Evolutionary conservation across 2,329 filamentous ascomycete genomes (phyloP).

Genomic region (Neoarthrinium moseri): DNA sequence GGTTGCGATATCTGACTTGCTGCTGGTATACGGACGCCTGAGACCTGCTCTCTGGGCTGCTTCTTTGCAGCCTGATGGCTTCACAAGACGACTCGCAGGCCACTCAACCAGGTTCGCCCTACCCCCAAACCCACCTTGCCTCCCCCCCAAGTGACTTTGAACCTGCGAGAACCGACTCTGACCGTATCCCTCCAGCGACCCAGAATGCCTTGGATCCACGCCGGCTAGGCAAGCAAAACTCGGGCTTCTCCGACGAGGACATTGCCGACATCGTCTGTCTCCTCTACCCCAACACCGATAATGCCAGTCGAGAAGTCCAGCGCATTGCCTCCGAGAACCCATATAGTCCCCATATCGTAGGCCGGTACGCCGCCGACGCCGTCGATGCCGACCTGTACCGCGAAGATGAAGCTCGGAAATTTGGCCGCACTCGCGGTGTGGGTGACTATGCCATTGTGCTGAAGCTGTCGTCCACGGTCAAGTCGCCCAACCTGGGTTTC

Average conservation of each 20-base stretch:
- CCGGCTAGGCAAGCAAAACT: conserved; percentile 75
- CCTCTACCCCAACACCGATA: conserved; percentile 73
- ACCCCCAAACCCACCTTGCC: not conserved
- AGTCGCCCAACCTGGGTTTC: conserved; percentile 71
- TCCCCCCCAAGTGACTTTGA: no score
- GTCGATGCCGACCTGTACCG: conserved; percentile 49
- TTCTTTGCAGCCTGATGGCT: conserved; percentile 23
- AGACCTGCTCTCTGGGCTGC: conserved; percentile 1
- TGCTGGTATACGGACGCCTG: conserved; percentile 5
- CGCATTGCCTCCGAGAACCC: conserved; percentile 41
- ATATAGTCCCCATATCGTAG: conserved; percentile 48
- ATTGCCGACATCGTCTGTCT: conserved; percentile 88
- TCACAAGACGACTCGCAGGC: conserved; percentile 25
- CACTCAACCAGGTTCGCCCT: conserved; percentile 28
- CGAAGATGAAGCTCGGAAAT: conserved; percentile 49
- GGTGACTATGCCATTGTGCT: conserved; percentile 72
- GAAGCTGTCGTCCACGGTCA: conserved; percentile 71
- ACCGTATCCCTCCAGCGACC: conserved; percentile 52
- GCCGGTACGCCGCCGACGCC: conserved; percentile 46
- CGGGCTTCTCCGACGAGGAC: conserved; percentile 78
- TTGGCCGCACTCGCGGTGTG: conserved; percentile 51
- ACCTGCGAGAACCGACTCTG: not conserved
- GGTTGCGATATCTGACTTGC: not conserved
- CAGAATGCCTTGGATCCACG: conserved; percentile 81
- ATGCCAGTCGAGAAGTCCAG: conserved; percentile 69